Conservation (phyloP, 371 early-diverging fungal genomes). For the Mucor racemosus region DNA sequence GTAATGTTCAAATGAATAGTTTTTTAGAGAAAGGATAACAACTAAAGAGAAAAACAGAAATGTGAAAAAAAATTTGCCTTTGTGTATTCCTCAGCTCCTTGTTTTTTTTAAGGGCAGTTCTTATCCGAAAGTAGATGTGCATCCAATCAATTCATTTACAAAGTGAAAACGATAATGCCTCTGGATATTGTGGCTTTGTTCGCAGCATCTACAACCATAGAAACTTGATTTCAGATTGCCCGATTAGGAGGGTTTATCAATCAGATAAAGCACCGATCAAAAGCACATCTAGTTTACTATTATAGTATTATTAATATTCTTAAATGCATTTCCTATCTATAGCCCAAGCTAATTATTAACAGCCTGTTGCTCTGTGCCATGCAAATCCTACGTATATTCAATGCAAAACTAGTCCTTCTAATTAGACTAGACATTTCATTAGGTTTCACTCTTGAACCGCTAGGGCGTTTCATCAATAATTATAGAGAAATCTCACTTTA, state of each 20-base stretch:
- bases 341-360: too few relatives aligned
- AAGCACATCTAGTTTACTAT: too few relatives aligned
- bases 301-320: too few relatives aligned
- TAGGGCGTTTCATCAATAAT: too few relatives aligned
- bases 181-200: not conserved
- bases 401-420: too few relatives aligned
- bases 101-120: not conserved
- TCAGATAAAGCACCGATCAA: not conserved
- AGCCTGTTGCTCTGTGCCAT: too few relatives aligned
- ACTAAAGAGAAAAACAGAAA: conserved; percentile 5
- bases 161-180: not conserved
- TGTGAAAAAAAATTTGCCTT: conserved; percentile 5
- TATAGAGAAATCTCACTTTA: too few relatives aligned
- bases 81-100: not conserved
- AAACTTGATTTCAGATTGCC: not conserved
- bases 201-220: not conserved
- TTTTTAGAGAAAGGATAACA: conserved; percentile 13
- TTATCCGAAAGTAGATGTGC: not conserved
- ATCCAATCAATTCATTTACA: not conserved
- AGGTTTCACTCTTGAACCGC: too few relatives aligned
- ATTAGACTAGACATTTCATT: too few relatives aligned
- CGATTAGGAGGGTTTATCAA: not conserved
- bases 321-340: too few relatives aligned
- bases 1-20: not conserved
- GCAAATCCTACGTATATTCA: too few relatives aligned